Evolutionary conservation across 1,284 basidiomycete genomes (phyloP).

Genomic region (Marasmius tenuissimus): DNA sequence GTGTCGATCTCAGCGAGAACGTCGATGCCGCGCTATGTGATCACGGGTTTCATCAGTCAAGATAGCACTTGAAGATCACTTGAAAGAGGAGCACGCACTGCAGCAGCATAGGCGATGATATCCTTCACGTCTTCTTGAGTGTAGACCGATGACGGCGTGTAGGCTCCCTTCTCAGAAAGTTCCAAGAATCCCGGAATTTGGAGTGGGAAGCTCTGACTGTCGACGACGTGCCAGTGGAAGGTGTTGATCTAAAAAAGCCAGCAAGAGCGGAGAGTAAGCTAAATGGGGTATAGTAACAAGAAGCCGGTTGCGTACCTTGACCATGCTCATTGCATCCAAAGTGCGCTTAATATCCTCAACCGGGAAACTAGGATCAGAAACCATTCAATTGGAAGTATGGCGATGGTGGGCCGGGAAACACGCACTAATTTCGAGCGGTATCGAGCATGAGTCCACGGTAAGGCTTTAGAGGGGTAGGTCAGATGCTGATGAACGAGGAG

Average conservation of each 20-base stretch:
- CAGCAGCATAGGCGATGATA: slow-evolving; percentile 72
- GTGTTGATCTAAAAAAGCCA: slow-evolving; percentile 62
- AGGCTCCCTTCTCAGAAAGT: slow-evolving; percentile 70
- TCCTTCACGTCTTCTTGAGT: slow-evolving; percentile 57
- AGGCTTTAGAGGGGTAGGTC: slow-evolving; percentile 40
- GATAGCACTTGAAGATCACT: not conserved
- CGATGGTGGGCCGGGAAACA: not conserved
- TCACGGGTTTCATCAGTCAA: not conserved
- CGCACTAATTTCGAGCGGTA: slow-evolving; percentile 51
- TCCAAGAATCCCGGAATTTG: slow-evolving; percentile 61
- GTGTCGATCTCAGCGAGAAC: slow-evolving; percentile 79
- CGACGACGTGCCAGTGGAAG: slow-evolving; percentile 83
- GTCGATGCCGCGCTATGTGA: slow-evolving; percentile 82
- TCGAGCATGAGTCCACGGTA: slow-evolving; percentile 85
- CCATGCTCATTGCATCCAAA: slow-evolving; percentile 84
- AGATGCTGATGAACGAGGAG: not conserved
- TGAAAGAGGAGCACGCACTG: slow-evolving; percentile 57
- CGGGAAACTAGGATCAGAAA: slow-evolving; percentile 51
- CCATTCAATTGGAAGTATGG: not conserved
- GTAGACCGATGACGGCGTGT: slow-evolving; percentile 60
- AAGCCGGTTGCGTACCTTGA: slow-evolving; percentile 61
- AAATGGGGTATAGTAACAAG: slow-evolving; percentile 51
- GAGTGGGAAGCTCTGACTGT: slow-evolving; percentile 78
- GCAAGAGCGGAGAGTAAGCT: not conserved
- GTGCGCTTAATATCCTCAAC: slow-evolving; percentile 68